Evolutionary conservation across 805 yeast species (phyloP).

Genomic region (Cyberlindnera xishuangbannaensis): DNA sequence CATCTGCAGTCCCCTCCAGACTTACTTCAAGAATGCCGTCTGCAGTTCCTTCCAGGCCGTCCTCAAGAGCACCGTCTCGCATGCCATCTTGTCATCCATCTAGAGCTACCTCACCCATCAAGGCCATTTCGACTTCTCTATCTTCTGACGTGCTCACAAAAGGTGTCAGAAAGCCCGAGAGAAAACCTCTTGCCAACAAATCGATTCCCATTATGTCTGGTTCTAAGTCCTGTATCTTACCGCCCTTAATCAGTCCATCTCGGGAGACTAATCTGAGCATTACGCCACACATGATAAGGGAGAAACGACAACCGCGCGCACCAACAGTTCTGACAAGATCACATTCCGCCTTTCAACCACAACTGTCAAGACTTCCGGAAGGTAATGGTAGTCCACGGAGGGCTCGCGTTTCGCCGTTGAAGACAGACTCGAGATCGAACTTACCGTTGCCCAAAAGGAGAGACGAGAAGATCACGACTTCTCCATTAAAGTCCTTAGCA

Average conservation of each 20-base stretch:
- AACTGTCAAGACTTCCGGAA: slow-evolving; percentile 17
- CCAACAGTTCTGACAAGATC: slow-evolving; percentile 17
- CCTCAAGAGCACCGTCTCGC: slow-evolving; percentile 15
- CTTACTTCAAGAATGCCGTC: slow-evolving; percentile 19
- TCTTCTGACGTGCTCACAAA: too few species aligned
- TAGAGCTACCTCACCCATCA: neutral
- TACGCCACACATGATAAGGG: slow-evolving; percentile 9
- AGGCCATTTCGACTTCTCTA: neutral
- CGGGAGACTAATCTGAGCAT: slow-evolving; percentile 9
- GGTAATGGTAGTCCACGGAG: slow-evolving; percentile 12
- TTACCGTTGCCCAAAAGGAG: slow-evolving; percentile 5
- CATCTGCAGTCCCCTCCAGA: slow-evolving; percentile 18
- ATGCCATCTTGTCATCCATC: slow-evolving; percentile 6
- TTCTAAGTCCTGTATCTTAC: slow-evolving; percentile 13
- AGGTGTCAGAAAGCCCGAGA: slow-evolving; percentile 1
- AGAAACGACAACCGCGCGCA: slow-evolving; percentile 8
- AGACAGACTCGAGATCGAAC: slow-evolving; percentile 11
- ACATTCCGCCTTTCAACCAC: slow-evolving; percentile 21
- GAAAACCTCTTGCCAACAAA: slow-evolving; percentile 9
- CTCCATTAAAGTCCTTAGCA: slow-evolving; percentile 23
- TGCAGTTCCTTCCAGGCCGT: slow-evolving; percentile 13
- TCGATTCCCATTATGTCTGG: slow-evolving; percentile 9
- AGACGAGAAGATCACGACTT: slow-evolving; percentile 17
- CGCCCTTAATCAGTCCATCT: slow-evolving; percentile 12
- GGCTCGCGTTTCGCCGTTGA: slow-evolving; percentile 14